Percentiles rank a stretch among this genome's conserved stretches.
Evolutionary conservation across 2,329 filamentous ascomycete species (phyloP).

Genomic region (Raffaelea deltoideospora): DNA sequence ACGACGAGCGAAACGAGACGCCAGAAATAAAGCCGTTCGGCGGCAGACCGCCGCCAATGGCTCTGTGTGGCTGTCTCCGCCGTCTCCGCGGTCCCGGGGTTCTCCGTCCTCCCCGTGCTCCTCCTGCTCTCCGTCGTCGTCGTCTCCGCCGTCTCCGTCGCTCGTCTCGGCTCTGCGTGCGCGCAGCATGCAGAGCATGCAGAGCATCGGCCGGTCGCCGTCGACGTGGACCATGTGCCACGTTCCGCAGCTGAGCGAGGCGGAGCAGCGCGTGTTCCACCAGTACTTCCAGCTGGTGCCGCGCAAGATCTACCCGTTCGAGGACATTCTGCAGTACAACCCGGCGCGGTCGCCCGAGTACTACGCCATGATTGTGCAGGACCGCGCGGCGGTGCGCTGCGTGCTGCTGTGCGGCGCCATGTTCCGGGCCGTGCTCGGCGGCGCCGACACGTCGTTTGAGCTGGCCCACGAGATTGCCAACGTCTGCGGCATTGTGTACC

Average conservation of each 20-base stretch:
- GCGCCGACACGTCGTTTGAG: conserved; percentile 8
- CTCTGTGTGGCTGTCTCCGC: background rate
- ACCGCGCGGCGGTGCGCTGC: conserved; percentile 14
- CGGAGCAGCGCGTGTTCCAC: conserved; percentile 15
- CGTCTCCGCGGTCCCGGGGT: background rate
- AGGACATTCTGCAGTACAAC: conserved; percentile 17
- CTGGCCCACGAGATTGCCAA: conserved; percentile 9
- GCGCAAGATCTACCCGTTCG: conserved; percentile 18
- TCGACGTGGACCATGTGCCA: conserved; percentile 7
- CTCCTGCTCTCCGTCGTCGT: background rate
- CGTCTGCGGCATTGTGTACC: conserved; percentile 10
- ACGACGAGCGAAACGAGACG: no score
- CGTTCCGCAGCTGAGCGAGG: conserved; percentile 10
- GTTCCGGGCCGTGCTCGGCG: conserved; percentile 11
- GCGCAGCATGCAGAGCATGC: no score
- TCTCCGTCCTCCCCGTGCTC: background rate
- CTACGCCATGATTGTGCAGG: conserved; percentile 12
- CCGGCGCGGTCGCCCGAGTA: conserved; percentile 13
- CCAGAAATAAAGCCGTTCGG: no score
- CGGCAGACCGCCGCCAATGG: no score
- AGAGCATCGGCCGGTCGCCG: conserved; percentile 5
- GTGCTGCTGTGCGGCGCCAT: conserved; percentile 17
- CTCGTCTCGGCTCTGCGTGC: background rate
- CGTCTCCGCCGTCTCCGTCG: background rate
- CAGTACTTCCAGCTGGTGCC: conserved; percentile 14